Conservation (phyloP, 768 basidiomycete genomes). For the Ramaria rubella region DNA sequence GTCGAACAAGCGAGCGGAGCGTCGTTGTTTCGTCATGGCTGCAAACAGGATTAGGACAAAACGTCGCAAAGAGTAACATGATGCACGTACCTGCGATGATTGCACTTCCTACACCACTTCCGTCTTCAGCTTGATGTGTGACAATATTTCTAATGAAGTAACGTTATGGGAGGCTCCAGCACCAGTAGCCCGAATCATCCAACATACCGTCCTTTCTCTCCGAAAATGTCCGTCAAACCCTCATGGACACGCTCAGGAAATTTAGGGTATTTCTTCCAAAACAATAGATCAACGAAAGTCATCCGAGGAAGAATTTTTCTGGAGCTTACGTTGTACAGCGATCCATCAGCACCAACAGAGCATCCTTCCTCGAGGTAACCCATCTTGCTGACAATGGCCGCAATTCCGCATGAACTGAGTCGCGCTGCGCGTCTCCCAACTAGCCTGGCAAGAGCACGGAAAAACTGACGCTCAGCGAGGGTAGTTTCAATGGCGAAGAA, state of each 20-base stretch:
- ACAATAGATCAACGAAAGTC: neutral
- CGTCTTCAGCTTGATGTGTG: conserved; percentile 83
- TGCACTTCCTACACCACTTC: conserved; percentile 91
- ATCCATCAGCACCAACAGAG: conserved; percentile 86
- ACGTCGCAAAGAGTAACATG: neutral
- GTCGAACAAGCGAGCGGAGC: conserved; percentile 53
- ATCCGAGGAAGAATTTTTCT: neutral
- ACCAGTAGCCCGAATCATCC: neutral
- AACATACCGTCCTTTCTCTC: conserved; percentile 85
- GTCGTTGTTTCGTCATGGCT: conserved; percentile 89
- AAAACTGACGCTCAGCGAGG: conserved; percentile 93
- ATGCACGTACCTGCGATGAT: conserved; percentile 74
- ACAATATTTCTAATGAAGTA: conserved; percentile 49
- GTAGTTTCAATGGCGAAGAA: conserved; percentile 97
- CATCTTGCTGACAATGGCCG: conserved; percentile 93
- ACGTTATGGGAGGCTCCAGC: neutral
- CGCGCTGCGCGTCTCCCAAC: conserved; percentile 87
- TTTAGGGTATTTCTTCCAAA: conserved; percentile 87
- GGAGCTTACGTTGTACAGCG: conserved; percentile 79
- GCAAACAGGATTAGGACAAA: neutral
- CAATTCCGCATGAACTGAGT: conserved; percentile 91
- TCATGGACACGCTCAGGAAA: conserved; percentile 92
- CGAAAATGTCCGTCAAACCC: conserved; percentile 90
- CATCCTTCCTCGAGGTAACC: conserved; percentile 89
- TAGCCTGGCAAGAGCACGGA: conserved; percentile 86